Conservation (phyloP, 2,329 filamentous ascomycete species). For the Pseudovirgaria hyperparasitica region DNA sequence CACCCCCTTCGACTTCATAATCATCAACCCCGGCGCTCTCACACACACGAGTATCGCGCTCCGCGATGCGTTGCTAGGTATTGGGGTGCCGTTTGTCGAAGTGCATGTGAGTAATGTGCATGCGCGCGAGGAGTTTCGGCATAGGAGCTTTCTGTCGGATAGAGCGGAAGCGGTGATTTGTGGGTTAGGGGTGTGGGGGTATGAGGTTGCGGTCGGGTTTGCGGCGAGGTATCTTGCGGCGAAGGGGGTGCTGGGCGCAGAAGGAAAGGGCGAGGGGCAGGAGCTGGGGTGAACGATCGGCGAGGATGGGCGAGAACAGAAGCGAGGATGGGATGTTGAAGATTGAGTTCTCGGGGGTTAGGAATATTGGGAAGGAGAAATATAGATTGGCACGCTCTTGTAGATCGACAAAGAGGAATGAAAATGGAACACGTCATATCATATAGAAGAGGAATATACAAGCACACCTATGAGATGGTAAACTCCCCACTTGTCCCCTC, state of each 20-base stretch:
- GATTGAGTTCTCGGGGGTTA: too few relatives aligned
- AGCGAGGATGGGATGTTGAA: too few relatives aligned
- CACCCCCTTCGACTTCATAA: conserved; percentile 50
- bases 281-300: too few relatives aligned
- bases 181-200: conserved; percentile 43
- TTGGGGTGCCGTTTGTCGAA: conserved; percentile 63
- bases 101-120: conserved; percentile 69
- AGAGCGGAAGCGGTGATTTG: conserved; percentile 64
- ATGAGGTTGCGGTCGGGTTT: conserved; percentile 33
- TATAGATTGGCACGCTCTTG: too few relatives aligned
- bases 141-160: conserved; percentile 61
- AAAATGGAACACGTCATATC: too few relatives aligned
- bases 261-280: too few relatives aligned
- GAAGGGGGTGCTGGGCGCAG: too few relatives aligned
- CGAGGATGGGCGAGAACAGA: too few relatives aligned
- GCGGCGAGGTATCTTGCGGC: conserved; percentile 21
- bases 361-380: too few relatives aligned
- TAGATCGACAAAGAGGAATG: too few relatives aligned
- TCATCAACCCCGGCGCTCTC: conserved; percentile 65
- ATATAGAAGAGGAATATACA: too few relatives aligned
- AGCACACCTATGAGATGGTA: too few relatives aligned
- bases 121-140: conserved; percentile 53
- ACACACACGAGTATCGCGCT: conserved; percentile 68
- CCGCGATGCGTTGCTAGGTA: conserved; percentile 58
- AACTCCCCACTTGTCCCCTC: conserved; percentile 53